Conservation (phyloP, 169 alveolate species). For the Blepharisma undulans region DNA sequence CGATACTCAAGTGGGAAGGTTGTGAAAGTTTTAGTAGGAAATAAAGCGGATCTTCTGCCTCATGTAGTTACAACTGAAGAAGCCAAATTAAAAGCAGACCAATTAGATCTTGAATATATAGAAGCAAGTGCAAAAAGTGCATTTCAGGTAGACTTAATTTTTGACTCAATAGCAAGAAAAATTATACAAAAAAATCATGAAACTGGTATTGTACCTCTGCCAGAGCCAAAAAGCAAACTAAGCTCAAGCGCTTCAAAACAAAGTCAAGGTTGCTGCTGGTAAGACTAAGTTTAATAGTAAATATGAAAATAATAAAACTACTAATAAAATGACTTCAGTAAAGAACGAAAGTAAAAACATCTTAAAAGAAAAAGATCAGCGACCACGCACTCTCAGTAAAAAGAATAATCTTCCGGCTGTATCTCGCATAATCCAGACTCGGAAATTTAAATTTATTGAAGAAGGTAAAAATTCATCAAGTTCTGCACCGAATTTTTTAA, state of each 20-base stretch:
- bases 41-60: constrained; percentile 45
- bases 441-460: background rate
- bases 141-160: background rate
- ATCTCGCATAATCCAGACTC: background rate
- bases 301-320: background rate
- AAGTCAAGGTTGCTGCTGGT: background rate
- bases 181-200: background rate
- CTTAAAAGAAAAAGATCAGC: background rate
- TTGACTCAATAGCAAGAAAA: background rate
- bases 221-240: background rate
- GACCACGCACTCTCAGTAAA: background rate
- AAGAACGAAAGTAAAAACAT: background rate
- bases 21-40: constrained; percentile 71
- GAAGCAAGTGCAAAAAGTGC: constrained; percentile 40
- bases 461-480: background rate
- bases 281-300: background rate
- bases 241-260: background rate
- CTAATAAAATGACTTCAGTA: background rate
- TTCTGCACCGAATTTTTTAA: background rate
- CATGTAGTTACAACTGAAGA: constrained; percentile 35
- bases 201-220: background rate
- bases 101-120: constrained; percentile 25
- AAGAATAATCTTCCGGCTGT: background rate
- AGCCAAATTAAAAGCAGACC: constrained; percentile 36
- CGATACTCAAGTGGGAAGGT: constrained; percentile 60